Evolutionary conservation across 345 rosid species (phyloP).

Genomic region (Crucihimalaya himalaica): DNA sequence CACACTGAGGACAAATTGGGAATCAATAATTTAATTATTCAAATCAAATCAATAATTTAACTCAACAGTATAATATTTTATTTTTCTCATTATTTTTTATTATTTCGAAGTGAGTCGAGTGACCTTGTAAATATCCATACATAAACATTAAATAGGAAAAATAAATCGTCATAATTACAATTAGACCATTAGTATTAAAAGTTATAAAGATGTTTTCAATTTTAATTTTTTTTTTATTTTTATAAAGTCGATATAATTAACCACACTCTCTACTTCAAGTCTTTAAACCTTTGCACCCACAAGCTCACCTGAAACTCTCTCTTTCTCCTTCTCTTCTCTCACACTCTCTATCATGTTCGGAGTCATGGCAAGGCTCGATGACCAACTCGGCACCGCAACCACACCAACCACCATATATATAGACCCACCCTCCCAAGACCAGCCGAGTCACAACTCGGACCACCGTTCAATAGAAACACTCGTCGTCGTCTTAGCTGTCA

Average conservation of each 20-base stretch:
- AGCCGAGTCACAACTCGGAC: constrained; percentile 32
- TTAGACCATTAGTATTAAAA: not conserved
- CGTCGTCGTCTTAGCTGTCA: constrained; percentile 81
- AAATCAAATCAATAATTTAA: no score
- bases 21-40: not conserved
- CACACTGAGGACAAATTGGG: constrained; percentile 32
- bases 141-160: not conserved
- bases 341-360: constrained; percentile 28
- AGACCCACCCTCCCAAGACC: constrained; percentile 40
- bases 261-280: constrained; percentile 16
- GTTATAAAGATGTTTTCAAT: not conserved
- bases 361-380: constrained; percentile 31
- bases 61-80: not conserved
- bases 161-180: not conserved
- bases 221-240: not conserved
- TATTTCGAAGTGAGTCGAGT: not conserved
- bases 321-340: not conserved
- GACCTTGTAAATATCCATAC: not conserved
- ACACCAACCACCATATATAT: constrained; percentile 43
- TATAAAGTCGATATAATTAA: constrained; percentile 18
- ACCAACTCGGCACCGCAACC: constrained; percentile 34
- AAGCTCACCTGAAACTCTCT: constrained; percentile 35
- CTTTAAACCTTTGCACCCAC: constrained; percentile 22
- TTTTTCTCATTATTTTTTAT: not conserved
- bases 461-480: constrained; percentile 75